Percentiles rank a stretch among this genome's conserved stretches.
Conservation (phyloP, 2,329 filamentous ascomycete genomes). For the Sclerotinia minor region DNA sequence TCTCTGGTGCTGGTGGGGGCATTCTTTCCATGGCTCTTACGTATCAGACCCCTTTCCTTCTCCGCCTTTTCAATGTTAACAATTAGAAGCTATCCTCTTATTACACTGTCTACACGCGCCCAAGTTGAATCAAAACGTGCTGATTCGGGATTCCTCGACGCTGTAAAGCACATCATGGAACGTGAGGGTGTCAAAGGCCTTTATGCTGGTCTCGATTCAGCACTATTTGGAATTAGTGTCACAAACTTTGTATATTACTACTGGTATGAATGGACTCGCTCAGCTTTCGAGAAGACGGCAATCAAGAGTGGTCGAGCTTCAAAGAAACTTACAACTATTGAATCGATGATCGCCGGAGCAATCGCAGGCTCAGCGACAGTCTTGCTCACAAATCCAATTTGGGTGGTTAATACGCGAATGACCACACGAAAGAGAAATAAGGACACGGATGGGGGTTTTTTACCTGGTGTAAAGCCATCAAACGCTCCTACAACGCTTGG, state of each 20-base stretch:
- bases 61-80: slow-evolving; percentile 21
- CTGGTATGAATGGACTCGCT: slow-evolving; percentile 97
- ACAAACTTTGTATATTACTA: slow-evolving; percentile 99
- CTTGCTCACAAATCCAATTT: slow-evolving; percentile 96
- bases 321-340: slow-evolving; percentile 83
- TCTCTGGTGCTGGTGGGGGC: slow-evolving; percentile 89
- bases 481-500: slow-evolving; percentile 72
- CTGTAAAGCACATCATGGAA: slow-evolving; percentile 82
- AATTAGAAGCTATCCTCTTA: slow-evolving; percentile 76
- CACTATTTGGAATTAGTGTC: slow-evolving; percentile 94
- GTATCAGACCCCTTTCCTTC: slow-evolving; percentile 49
- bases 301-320: slow-evolving; percentile 68
- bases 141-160: slow-evolving; percentile 78
- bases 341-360: slow-evolving; percentile 93
- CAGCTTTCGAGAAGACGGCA: slow-evolving; percentile 80
- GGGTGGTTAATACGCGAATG: slow-evolving; percentile 98
- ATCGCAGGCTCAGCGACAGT: slow-evolving; percentile 93
- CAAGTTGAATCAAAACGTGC: slow-evolving; percentile 97
- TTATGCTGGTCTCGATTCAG: slow-evolving; percentile 90
- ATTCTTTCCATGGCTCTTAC: slow-evolving; percentile 95
- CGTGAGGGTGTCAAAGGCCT: slow-evolving; percentile 87
- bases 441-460: slow-evolving; percentile 47
- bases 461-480: slow-evolving; percentile 46
- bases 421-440: slow-evolving; percentile 73
- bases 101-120: slow-evolving; percentile 94